Base-by-base conservation (phyloP, 2,329 filamentous ascomycete species). In the Diaporthe vexans region DNA sequence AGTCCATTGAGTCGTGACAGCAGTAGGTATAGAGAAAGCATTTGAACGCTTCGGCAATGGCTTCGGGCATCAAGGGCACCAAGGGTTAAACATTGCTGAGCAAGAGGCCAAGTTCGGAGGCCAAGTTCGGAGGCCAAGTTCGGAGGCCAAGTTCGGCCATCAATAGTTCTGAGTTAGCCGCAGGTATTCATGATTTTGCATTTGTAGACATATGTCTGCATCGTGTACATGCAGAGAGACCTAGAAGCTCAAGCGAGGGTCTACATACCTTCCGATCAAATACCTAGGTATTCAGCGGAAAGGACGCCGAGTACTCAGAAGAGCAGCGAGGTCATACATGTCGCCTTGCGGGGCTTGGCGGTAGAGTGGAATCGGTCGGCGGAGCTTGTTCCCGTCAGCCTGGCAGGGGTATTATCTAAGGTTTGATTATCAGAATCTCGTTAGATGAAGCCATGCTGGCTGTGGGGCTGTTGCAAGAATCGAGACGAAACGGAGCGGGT, bases 321-420 rank as follows among this genome's bases (percentile, higher is more conserved):
- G 40, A 26, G 40, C n/a, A 9, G 19, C 51, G 40, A 46, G 61
- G 61, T 35, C 43, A 51, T 65, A 19, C 29, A 35, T 29, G 15
- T 29, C 15, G 15, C 46, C 17, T 48, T 26, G 59, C 48, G 63
- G 46, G 48, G 24, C 63, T 52, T 40, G n/a, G 63, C 29, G 61
- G 52, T 48, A 19, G 11, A 51, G 61, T 52, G 61, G 61, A 40
- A 4, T 40, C 15, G 29, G 29, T 48, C 46, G 29, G 46, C 21
- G 1, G 63, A 21, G 29, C 10, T 8, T 52, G 29, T 52, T 24
- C 63, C 63, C 40, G 46, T 52, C 63, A 67, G 63, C 63, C 63
- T 67, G 37, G 46, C 63, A 52, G 63, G 63, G 63, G 24, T 52
- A 13, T 19, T 37, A 52, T 67, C 63, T 67, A 67, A 67, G 63